These are phyloP conservation scores for Tylopilus sp. DNA, from an alignment of 768 basidiomycete species.

Conservation along the genomic window DNA sequence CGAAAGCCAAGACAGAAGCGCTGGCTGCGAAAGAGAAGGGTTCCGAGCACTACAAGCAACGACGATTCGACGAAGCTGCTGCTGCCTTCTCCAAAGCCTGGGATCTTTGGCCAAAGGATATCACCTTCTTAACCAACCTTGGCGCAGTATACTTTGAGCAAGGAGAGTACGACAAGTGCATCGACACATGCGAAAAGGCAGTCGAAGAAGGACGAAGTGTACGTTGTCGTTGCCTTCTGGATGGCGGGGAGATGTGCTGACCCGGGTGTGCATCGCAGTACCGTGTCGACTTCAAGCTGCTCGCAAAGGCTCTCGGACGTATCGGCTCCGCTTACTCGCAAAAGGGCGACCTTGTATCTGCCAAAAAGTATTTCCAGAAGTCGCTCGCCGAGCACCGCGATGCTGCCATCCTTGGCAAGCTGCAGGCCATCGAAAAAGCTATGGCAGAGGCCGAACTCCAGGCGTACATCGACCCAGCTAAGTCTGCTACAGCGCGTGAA, in stretches of 20 bases:
- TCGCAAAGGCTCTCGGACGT: slow-evolving; percentile 93
- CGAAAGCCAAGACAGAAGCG: slow-evolving; percentile 71
- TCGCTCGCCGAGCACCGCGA: slow-evolving; percentile 96
- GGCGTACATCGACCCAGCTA: slow-evolving; percentile 85
- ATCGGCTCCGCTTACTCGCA: slow-evolving; percentile 81
- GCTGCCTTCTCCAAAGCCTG: slow-evolving; percentile 82
- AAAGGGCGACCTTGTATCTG: slow-evolving; percentile 69
- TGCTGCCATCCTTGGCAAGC: slow-evolving; percentile 85
- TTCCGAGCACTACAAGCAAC: slow-evolving; percentile 79
- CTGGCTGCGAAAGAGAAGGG: slow-evolving; percentile 79
- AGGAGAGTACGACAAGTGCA: slow-evolving; percentile 85
- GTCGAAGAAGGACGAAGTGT: slow-evolving; percentile 89
- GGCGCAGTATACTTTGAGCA: slow-evolving; percentile 92
- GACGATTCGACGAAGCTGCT: slow-evolving; percentile 75
- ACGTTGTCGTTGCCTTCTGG: slow-evolving; percentile 20
- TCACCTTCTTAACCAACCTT: slow-evolving; percentile 90
- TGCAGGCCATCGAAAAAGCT: slow-evolving; percentile 76
- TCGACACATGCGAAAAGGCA: slow-evolving; percentile 93
- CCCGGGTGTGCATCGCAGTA: slow-evolving; percentile 46
- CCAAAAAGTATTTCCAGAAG: slow-evolving; percentile 91
- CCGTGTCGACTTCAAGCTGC: slow-evolving; percentile 90
- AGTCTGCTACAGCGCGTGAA: slow-evolving; percentile 80
- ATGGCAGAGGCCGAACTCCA: slow-evolving; percentile 75
- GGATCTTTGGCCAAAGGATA: slow-evolving; percentile 90
- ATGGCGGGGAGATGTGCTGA: background rate